These are phyloP conservation scores for Diphasiastrum complanatum DNA, from an alignment of 83 land plant species.

Conservation along the genomic window DNA sequence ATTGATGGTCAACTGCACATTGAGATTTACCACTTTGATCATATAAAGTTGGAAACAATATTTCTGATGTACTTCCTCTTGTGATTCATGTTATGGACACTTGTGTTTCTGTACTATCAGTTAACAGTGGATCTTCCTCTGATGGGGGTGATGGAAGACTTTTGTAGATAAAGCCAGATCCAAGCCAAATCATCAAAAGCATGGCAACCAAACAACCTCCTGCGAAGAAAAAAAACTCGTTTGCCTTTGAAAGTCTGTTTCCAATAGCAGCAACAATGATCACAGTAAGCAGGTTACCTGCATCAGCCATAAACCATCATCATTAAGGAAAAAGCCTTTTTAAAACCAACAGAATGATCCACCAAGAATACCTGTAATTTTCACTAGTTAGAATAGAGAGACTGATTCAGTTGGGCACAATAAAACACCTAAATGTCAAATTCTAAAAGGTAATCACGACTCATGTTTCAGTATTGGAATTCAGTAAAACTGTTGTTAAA, in stretches of 20 bases:
- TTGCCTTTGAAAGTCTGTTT: conserved; percentile 22
- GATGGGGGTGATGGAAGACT: too few relatives aligned
- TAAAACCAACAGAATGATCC: background rate
- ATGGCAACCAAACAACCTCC: conserved; percentile 27
- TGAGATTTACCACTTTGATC: too few relatives aligned
- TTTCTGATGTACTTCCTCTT: too few relatives aligned
- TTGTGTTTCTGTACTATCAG: too few relatives aligned
- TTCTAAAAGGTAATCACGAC: too few relatives aligned
- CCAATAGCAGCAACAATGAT: conserved; percentile 32
- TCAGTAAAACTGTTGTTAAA: background rate
- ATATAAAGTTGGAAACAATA: too few relatives aligned
- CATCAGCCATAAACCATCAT: background rate
- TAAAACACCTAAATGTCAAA: too few relatives aligned
- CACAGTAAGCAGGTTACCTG: conserved; percentile 35
- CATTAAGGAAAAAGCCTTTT: background rate
- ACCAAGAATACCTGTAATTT: background rate
- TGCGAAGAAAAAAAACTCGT: conserved; percentile 30
- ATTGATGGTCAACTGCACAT: too few relatives aligned
- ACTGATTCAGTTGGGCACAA: too few relatives aligned
- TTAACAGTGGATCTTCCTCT: too few relatives aligned
- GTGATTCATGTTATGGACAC: too few relatives aligned
- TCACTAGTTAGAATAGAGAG: too few relatives aligned
- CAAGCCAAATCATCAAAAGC: conserved; percentile 26
- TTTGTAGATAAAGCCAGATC: conserved; percentile 24
- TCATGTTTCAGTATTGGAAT: background rate